Conservation (phyloP, 805 yeast species). For the Sugiyamaella lignohabitans region DNA sequence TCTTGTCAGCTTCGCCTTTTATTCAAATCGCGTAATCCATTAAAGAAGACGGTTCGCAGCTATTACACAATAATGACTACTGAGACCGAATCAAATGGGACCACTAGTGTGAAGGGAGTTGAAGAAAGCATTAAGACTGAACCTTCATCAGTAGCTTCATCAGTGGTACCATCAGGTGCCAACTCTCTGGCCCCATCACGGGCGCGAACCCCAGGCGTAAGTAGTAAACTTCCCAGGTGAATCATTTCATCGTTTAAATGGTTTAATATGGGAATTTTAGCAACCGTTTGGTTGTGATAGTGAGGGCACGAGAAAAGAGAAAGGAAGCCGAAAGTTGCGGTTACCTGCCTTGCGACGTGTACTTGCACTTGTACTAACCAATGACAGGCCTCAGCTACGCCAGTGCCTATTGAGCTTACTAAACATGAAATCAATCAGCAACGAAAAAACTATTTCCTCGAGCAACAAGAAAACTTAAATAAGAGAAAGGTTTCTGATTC, state of each 20-base stretch:
- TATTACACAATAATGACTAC: too few relatives aligned
- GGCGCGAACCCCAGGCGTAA: conserved; percentile 13
- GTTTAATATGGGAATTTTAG: too few relatives aligned
- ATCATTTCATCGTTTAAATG: too few relatives aligned
- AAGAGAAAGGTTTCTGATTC: conserved; percentile 46
- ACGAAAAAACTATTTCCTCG: conserved; percentile 27
- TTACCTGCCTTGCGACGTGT: too few relatives aligned
- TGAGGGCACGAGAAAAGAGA: too few relatives aligned
- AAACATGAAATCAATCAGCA: conserved; percentile 23
- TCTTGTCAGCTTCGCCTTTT: too few relatives aligned
- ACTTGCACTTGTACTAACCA: background rate
- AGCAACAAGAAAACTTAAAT: conserved; percentile 23
- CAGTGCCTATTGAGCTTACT: conserved; percentile 21
- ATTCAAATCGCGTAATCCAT: too few relatives aligned
- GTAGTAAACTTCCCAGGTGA: conserved; percentile 1
- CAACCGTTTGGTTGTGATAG: too few relatives aligned
- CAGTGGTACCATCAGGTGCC: conserved; percentile 5
- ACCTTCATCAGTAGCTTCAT: background rate
- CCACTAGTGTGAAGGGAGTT: background rate
- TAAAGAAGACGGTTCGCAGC: too few relatives aligned
- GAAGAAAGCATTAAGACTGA: background rate
- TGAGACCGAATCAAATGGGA: too few relatives aligned
- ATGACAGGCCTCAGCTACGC: conserved; percentile 14
- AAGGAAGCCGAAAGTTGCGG: too few relatives aligned
- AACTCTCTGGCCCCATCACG: conserved; percentile 13